Percentiles rank a stretch among this genome's conserved stretches.
These are phyloP conservation scores for Monosporozyma servazzii DNA, from an alignment of 805 yeast genomes.

Conservation along the genomic window DNA sequence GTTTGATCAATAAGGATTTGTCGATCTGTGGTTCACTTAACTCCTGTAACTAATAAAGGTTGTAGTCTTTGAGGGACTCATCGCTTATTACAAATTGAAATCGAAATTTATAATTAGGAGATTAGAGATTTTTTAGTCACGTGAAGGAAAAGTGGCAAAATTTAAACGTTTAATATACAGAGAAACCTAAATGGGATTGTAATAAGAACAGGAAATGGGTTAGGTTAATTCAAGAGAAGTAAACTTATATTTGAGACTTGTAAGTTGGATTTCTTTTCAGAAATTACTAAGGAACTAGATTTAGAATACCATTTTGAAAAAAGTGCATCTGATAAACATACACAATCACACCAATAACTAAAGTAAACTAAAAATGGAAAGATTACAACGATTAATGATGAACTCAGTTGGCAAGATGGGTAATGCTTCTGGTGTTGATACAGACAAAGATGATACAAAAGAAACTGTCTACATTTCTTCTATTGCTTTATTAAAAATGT, in stretches of 20 bases:
- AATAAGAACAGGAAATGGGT: neutral
- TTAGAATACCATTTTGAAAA: neutral
- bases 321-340: neutral
- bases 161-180: neutral
- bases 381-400: constrained; percentile 36
- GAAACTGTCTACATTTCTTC: constrained; percentile 96
- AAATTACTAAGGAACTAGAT: neutral
- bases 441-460: constrained; percentile 84
- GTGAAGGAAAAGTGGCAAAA: neutral
- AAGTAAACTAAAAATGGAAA: constrained; percentile 27
- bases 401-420: constrained; percentile 7
- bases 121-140: neutral
- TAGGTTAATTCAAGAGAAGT: neutral
- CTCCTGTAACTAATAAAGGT: neutral
- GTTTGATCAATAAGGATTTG: neutral
- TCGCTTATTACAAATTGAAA: neutral
- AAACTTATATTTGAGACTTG: neutral
- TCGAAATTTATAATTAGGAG: neutral
- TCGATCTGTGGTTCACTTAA: neutral
- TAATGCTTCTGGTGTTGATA: constrained; percentile 43
- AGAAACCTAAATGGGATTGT: neutral
- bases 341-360: neutral
- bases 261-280: neutral
- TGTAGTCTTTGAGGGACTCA: neutral
- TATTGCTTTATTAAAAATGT: constrained; percentile 88